Evolutionary conservation across 139 green algal genomes (phyloP), one percentile per base, ranked within the genome.

Genomic region (Parachlorella kessleri): DNA sequence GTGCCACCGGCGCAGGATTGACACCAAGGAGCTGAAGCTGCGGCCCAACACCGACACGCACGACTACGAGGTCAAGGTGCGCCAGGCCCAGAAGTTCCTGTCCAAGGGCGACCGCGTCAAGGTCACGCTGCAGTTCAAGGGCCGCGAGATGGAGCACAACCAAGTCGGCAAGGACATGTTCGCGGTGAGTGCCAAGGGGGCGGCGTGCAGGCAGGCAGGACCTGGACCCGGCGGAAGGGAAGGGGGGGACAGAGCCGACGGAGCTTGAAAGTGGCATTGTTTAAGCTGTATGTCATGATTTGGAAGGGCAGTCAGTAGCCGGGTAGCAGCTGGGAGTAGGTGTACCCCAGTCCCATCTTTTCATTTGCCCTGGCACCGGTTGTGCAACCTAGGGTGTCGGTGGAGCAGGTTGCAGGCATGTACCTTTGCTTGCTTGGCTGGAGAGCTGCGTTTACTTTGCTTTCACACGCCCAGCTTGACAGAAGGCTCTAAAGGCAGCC

Each of bases 1-100:
- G n/a, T n/a, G n/a, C n/a, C n/a, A n/a, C n/a, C n/a, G n/a, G n/a
- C 48, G 54, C 74, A 77, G 65, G 4, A 59, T 80, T 24, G 93
- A 96, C 26, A 70, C 91, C 35, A 96, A 96, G 79, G 92, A 96
- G 76, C 81, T 96, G 33, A 96, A 97, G 82, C 83, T 96, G 80
- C 76, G 92, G 37, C 92, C 93, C n/a, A 86, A 77, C 78, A 96
- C 90, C 4, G 92, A 97, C 75, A 84, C 84, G 18, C 91, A 96
- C 53, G 92, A 96, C 73, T 96, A 96, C 75, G 63, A 93, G 72
- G 89, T 94, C n/a, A 84, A 89, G 42, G 40, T 96, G 36, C 77
- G 83, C n/a, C 66, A 81, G 10, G 92, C 91, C 3, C 71, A 86
- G 68, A 91, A 91, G 66, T 95, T 95, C 67, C 65, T 95, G 37